A percentile compares a stretch with the other conserved stretches of the same genome.
Conservation (phyloP, 305 asterid species). For the Rubia peregrina region DNA sequence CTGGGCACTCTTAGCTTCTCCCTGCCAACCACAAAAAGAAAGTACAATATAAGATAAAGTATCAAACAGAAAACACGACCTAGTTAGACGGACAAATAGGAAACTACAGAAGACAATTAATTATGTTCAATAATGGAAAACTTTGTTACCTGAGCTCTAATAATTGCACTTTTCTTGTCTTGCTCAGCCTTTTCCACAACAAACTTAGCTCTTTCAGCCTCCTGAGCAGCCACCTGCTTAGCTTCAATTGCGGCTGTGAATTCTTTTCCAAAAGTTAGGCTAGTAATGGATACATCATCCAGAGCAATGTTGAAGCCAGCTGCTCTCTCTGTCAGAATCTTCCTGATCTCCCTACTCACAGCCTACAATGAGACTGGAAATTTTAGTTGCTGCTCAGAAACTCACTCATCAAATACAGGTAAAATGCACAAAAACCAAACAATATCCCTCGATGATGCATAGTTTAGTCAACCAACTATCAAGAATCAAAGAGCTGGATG, state of each 20-base stretch:
- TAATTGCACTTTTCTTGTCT: slow-evolving; percentile 87
- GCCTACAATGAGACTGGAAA: slow-evolving; percentile 29
- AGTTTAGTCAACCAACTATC: background rate
- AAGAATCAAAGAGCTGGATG: background rate
- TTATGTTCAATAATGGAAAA: background rate
- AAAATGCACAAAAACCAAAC: background rate
- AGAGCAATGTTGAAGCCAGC: slow-evolving; percentile 79
- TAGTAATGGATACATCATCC: slow-evolving; percentile 90
- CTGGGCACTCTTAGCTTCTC: slow-evolving; percentile 90
- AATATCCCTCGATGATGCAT: background rate
- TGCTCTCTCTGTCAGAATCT: slow-evolving; percentile 78
- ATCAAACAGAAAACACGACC: background rate
- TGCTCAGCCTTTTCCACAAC: slow-evolving; percentile 96
- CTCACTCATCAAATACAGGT: background rate
- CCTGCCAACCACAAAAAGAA: slow-evolving; percentile 30
- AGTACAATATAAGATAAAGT: background rate
- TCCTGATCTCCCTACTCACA: slow-evolving; percentile 87
- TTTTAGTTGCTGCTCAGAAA: background rate
- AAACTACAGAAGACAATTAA: background rate
- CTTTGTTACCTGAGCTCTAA: slow-evolving; percentile 74
- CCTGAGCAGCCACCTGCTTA: slow-evolving; percentile 96
- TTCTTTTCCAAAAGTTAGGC: slow-evolving; percentile 77
- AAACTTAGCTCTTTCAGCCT: slow-evolving; percentile 95
- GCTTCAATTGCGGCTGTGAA: slow-evolving; percentile 97
- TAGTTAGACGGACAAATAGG: background rate